Evolutionary conservation across 306 rosid genomes (phyloP).

Genomic region (Rosa multiflora): DNA sequence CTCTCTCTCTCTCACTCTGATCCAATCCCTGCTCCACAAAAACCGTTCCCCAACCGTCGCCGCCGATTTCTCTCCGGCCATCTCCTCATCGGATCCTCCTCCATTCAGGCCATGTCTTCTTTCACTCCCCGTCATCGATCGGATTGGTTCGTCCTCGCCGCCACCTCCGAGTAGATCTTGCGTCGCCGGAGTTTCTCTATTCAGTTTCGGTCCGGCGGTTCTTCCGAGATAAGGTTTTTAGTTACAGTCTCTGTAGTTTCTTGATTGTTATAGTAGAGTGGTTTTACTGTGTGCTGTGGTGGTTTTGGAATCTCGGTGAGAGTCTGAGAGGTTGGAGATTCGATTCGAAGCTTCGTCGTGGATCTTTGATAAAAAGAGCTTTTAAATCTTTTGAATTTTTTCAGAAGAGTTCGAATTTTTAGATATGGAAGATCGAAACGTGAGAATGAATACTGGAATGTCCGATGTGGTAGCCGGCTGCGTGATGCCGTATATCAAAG

Average conservation of each 20-base stretch:
- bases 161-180: constrained; percentile 10
- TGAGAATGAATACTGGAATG: constrained; percentile 22
- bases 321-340: not conserved
- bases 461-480: constrained; percentile 63
- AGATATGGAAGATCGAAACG: constrained; percentile 38
- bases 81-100: not conserved
- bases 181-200: not conserved
- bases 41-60: constrained; percentile 16
- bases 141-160: constrained; percentile 28
- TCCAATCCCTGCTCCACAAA: constrained; percentile 1
- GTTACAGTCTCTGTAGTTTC: not conserved
- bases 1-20: constrained; percentile 8
- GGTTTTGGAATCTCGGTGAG: not conserved
- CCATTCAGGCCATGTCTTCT: constrained; percentile 35
- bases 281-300: not conserved
- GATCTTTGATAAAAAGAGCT: not conserved
- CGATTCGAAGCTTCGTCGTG: not conserved
- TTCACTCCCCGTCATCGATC: constrained; percentile 26
- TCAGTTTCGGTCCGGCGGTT: not conserved
- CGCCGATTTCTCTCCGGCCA: constrained; percentile 6
- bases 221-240: not conserved
- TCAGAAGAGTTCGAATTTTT: not conserved
- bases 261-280: not conserved
- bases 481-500: constrained; percentile 80
- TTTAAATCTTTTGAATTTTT: not conserved